These are phyloP conservation scores for Trichoderma arundinaceum DNA, from an alignment of 2,329 filamentous ascomycete genomes.

Conservation along the genomic window DNA sequence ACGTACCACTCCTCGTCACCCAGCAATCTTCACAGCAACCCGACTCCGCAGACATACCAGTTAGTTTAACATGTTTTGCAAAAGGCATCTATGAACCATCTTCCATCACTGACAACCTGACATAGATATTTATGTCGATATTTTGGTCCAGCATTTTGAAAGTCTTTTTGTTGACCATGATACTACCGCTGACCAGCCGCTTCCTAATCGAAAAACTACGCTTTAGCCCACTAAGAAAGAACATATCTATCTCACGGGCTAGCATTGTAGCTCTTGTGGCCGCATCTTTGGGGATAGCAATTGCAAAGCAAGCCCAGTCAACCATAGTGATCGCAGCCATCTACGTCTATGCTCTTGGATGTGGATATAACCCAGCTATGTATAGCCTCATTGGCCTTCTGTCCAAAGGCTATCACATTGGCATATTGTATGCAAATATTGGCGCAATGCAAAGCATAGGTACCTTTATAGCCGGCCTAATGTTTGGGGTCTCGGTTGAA, in stretches of 20 bases:
- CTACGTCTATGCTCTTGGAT: conserved; percentile 22
- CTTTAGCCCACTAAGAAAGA: conserved; percentile 6
- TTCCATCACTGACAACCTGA: conserved; percentile 14
- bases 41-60: background rate
- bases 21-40: conserved; percentile 7
- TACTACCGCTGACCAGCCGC: conserved; percentile 19
- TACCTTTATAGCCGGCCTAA: background rate
- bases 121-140: background rate
- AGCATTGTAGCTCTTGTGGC: conserved; percentile 23
- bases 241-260: background rate
- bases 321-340: conserved; percentile 12
- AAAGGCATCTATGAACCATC: background rate
- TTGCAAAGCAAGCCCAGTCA: conserved; percentile 8
- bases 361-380: conserved; percentile 19
- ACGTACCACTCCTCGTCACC: conserved; percentile 11
- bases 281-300: conserved; percentile 20
- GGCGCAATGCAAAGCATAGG: conserved; percentile 24
- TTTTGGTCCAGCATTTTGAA: background rate
- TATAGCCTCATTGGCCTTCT: conserved; percentile 21
- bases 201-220: conserved; percentile 15
- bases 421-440: conserved; percentile 12
- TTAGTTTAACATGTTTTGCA: conserved; percentile 2
- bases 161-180: conserved; percentile 12
- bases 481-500: conserved; percentile 5
- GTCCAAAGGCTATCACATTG: conserved; percentile 12